Evolutionary conservation across 768 basidiomycete species (phyloP), one percentile per base, ranked within the genome.

Genomic region (Clitopilus hobsonii): DNA sequence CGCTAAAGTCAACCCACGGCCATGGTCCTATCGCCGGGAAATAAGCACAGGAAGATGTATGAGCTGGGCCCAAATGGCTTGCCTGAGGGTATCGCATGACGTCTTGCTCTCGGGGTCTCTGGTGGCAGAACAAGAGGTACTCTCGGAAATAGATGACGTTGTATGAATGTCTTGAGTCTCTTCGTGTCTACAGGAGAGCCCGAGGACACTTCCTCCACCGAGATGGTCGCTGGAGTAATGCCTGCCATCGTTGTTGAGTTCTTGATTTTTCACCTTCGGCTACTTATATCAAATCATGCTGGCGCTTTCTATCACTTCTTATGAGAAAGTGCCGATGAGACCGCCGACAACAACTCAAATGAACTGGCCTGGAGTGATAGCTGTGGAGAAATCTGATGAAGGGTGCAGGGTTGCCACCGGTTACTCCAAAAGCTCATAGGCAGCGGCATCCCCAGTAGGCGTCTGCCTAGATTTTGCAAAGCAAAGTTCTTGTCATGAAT

Each of bases 1-100:
- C 36, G 47, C 36, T 41, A 45, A 57, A 55, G 23, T 63, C 62
- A 41, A 62, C 58, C 71, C 71, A 72, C 14, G 69, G 69, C 70
- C 71, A 72, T 8, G 68, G 71, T 10, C 66, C 69, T 18, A 62
- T 62, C 8, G 64, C 62, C 25, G 10, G 10, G 14, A 28, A 18
- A 25, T 36, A 25, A 16, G n/a, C 23, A n/a, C n/a, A 5, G 6
- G n/a, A 10, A 14, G 38, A 32, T 11, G 26, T 11, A 11, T n/a
- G 10, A 20, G 41, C 38, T 24, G 20, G 27, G 20, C 23, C 22
- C 3, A 6, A 45, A 14, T 36, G 4, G 3, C 52, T 6, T 11
- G 54, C 58, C 58, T 30, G 58, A 55, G 29, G 58, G 55, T 20
- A 51, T 56, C 5, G 55, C 55, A 49, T 60, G 58, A 29, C 58